Evolutionary conservation across 257 asterid species (phyloP).

Genomic region (Solanum chilense): DNA sequence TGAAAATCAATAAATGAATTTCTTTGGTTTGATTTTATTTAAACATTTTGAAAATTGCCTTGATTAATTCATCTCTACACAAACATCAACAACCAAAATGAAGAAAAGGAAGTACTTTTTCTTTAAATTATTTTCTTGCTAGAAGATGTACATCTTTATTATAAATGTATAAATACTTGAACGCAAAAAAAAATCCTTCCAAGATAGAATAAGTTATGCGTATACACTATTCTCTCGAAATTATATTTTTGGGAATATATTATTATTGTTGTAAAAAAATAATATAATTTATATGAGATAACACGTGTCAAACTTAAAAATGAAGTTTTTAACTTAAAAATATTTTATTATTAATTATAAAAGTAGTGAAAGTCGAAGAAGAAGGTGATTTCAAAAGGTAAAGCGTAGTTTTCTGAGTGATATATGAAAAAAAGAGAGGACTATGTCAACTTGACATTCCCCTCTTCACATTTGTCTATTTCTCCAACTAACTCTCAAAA

Average conservation of each 20-base stretch:
- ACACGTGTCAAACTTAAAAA: background rate
- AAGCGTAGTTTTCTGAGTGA: constrained; percentile 8
- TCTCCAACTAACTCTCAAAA: background rate
- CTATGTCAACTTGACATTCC: background rate
- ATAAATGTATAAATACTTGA: background rate
- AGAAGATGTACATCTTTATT: background rate
- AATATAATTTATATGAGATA: background rate
- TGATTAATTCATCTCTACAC: background rate
- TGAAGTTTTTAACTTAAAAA: background rate
- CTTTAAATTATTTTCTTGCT: background rate
- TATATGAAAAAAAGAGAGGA: background rate
- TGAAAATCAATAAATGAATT: background rate
- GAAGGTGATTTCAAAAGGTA: constrained; percentile 1
- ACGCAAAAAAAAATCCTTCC: background rate
- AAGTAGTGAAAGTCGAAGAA: background rate
- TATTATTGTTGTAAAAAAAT: too few relatives aligned
- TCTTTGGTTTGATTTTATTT: background rate
- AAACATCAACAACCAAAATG: background rate
- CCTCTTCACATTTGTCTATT: background rate
- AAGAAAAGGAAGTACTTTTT: background rate
- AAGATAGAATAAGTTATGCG: too few relatives aligned
- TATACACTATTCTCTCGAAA: background rate
- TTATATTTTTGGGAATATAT: background rate
- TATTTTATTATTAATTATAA: background rate
- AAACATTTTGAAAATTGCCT: too few relatives aligned